Base-by-base conservation (phyloP, 768 basidiomycete genomes). In the Suillus tomentosus region DNA sequence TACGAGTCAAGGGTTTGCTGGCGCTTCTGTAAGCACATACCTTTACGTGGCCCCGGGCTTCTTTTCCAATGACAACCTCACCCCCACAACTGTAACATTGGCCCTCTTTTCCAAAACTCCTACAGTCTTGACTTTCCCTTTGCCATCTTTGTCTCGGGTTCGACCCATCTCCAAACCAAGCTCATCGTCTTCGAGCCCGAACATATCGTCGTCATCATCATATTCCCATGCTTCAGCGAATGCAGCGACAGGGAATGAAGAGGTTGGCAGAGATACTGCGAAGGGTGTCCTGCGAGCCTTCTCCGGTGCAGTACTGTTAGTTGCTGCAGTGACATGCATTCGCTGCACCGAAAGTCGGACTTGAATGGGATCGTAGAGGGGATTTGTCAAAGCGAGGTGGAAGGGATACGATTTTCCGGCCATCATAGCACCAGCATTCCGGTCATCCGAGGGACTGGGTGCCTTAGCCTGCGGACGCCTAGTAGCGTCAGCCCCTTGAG, bases 221-320 rank as follows among this genome's bases (percentile, higher is more conserved):
- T 95, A 97, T 75, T 99, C 95, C 96, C 96, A 99, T 40, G 94
- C 94, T 73, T 99, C 97, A 19, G 94, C 94, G 72, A 91, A 96
- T 3, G 96, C 92, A 15, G 91, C 88, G 55, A 99, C 86, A 6
- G 91, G 80, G 73, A 99, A 96, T 10, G 88, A 78, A 0, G 85
- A 79, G 13, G 87, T 87, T 0, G 94, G 96, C 3, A 99, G 79
- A 11, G 89, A 88, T 6, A 96, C 82, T 1, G 88, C 90, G 72
- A 92, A 96, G 2, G 91, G 89, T 50, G 89, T 87, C 5, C 89
- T 83, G 14, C 84, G 83, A 13, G 85, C 79, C 72, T 87, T 89
- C 63, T 88, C 87, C 19, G 72, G 74, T 7, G 75, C 76, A 40
- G 70, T 77, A 45, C 78, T 75, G 43, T 81, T 80, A 37, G 79